Percentiles rank a stretch among this genome's conserved stretches.
phyloP scores from a whole-genome alignment of 1,284 basidiomycete species.

The Apiotrichum gamsii region DNA sequence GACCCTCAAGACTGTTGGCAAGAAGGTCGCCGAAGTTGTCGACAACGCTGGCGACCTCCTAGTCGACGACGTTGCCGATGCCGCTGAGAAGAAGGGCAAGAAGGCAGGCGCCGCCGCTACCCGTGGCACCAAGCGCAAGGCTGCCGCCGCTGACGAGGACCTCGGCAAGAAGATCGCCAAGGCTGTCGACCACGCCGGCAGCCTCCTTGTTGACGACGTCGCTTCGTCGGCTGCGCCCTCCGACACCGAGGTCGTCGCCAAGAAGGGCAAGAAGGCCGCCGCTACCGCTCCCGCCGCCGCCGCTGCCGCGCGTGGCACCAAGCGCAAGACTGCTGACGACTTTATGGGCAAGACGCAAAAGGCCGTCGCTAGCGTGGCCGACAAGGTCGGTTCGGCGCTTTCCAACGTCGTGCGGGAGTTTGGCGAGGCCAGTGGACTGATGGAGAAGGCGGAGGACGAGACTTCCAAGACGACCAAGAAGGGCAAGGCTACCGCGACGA shows the following conservation, averaged over 20 bases:
- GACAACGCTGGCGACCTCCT: conserved; percentile 36
- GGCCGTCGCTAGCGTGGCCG: conserved; percentile 22
- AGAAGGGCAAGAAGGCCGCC: neutral
- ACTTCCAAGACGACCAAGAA: conserved; percentile 18
- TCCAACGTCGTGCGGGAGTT: conserved; percentile 11
- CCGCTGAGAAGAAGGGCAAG: conserved; percentile 15
- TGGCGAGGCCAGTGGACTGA: conserved; percentile 14
- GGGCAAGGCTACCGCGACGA: conserved; percentile 13
- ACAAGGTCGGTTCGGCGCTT: conserved; percentile 20
- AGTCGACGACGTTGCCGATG: conserved; percentile 27
- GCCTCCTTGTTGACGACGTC: conserved; percentile 30
- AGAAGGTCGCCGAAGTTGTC: conserved; percentile 23
- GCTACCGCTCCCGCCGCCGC: neutral
- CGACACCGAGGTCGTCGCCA: neutral
- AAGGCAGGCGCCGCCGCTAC: conserved; percentile 13
- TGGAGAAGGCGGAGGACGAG: conserved; percentile 15
- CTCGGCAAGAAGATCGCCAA: conserved; percentile 9
- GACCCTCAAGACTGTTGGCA: conserved; percentile 2
- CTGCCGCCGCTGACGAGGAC: conserved; percentile 7
- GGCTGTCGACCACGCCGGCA: conserved; percentile 31
- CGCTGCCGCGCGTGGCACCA: neutral
- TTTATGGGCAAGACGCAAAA: conserved; percentile 33
- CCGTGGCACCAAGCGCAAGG: conserved; percentile 3
- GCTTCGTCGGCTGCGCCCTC: conserved; percentile 3
- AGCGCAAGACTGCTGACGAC: conserved; percentile 40